Evolutionary conservation across 805 yeast species (phyloP).

Genomic region (Starmerella geochares): DNA sequence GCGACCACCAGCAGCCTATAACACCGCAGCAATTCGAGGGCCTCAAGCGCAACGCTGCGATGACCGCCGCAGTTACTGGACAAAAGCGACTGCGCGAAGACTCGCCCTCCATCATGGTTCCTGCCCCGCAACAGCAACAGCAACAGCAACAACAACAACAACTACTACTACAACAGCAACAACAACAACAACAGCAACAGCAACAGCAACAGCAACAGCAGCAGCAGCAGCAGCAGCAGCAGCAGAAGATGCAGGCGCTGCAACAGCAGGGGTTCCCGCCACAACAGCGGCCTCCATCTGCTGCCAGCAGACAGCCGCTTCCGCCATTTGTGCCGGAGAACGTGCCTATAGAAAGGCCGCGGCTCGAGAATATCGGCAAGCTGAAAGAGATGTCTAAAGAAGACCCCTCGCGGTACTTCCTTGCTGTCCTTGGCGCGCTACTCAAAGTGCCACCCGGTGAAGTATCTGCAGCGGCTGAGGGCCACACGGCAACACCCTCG

Average conservation of each 20-base stretch:
- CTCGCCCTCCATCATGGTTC: conserved; percentile 30
- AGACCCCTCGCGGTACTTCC: conserved; percentile 29
- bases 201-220: conserved; percentile 12
- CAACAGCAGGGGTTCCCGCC: conserved; percentile 27
- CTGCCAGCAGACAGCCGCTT: conserved; percentile 2
- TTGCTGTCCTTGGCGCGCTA: conserved; percentile 31
- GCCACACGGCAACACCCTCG: conserved; percentile 7
- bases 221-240: conserved; percentile 8
- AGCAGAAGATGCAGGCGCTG: conserved; percentile 24
- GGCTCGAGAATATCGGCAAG: conserved; percentile 22
- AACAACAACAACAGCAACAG: too few species aligned
- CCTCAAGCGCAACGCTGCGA: conserved; percentile 45
- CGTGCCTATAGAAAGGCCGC: conserved; percentile 20
- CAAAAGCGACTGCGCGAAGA: conserved; percentile 3
- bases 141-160: conserved; percentile 29
- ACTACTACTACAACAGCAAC: too few species aligned
- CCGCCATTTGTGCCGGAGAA: conserved; percentile 11
- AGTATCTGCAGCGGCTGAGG: conserved; percentile 14
- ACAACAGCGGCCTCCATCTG: conserved; percentile 18
- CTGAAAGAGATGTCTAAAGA: conserved; percentile 28
- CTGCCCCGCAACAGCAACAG: conserved; percentile 5
- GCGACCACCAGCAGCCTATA: neutral
- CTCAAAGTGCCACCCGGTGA: conserved; percentile 31
- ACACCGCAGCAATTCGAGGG: conserved; percentile 32
- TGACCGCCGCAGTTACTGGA: conserved; percentile 12